Evolutionary conservation across 2,329 filamentous ascomycete species (phyloP).

Genomic region (Alternaria longipes): DNA sequence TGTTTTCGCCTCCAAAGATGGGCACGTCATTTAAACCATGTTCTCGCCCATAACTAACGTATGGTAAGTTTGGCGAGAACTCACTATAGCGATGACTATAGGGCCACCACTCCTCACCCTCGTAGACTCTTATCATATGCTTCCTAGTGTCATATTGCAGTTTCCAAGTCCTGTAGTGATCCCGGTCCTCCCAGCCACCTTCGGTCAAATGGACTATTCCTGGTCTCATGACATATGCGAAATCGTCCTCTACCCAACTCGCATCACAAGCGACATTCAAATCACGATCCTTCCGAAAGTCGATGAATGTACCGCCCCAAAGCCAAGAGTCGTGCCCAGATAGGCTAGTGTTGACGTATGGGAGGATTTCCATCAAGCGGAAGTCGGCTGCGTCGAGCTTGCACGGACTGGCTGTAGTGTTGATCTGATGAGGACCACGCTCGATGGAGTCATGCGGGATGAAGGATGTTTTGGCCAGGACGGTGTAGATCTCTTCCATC

Average conservation of each 20-base stretch:
- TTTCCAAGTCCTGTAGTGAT: conserved; percentile 18
- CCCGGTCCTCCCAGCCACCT: conserved; percentile 23
- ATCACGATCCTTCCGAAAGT: not conserved
- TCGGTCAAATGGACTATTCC: conserved; percentile 18
- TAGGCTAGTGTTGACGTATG: conserved; percentile 21
- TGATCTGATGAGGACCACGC: conserved; percentile 25
- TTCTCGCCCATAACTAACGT: not conserved
- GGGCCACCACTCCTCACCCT: conserved; percentile 13
- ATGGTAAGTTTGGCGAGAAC: no score
- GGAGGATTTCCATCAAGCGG: conserved; percentile 26
- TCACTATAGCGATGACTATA: not conserved
- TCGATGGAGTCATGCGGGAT: conserved; percentile 19
- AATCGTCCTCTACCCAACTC: not conserved
- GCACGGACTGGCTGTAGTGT: conserved; percentile 18
- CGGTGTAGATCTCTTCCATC: conserved; percentile 24
- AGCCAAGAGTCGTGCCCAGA: conserved; percentile 20
- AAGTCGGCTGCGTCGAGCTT: conserved; percentile 17
- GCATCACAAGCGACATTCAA: not conserved
- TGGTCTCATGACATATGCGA: conserved; percentile 13
- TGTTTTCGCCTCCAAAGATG: not conserved
- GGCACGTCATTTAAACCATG: not conserved
- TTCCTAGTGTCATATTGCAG: conserved; percentile 23
- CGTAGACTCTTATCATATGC: conserved; percentile 21
- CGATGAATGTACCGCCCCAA: conserved; percentile 6
- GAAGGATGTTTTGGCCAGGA: conserved; percentile 22